A percentile compares a stretch with the other conserved stretches of the same genome.
These are phyloP conservation scores for Thermoascus crustaceus DNA, from an alignment of 2,329 filamentous ascomycete species.

Conservation along the genomic window DNA sequence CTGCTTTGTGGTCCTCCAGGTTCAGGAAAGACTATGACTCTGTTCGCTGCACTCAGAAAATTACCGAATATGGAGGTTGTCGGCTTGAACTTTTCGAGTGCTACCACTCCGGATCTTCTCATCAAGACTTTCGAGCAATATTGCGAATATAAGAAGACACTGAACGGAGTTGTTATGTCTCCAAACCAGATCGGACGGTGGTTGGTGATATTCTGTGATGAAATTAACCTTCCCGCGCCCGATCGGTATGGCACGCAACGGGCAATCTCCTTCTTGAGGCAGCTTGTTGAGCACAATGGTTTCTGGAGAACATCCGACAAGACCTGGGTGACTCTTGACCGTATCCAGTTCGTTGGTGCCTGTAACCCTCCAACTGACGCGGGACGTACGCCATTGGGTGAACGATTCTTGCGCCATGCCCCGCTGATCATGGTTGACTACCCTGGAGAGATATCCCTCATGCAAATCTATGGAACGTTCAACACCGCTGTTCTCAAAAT, in stretches of 20 bases:
- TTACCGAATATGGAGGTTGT: constrained; percentile 98
- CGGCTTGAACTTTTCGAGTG: constrained; percentile 97
- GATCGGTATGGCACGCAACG: constrained; percentile 97
- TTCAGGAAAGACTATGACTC: constrained; percentile 99
- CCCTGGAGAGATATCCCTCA: constrained; percentile 85
- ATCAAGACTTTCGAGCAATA: constrained; percentile 99
- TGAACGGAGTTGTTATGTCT: constrained; percentile 91
- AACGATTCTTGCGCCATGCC: constrained; percentile 88
- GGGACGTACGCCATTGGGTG: constrained; percentile 86
- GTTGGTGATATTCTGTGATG: constrained; percentile 98
- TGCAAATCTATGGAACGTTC: constrained; percentile 98
- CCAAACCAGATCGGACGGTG: constrained; percentile 95
- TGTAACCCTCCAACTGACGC: constrained; percentile 98
- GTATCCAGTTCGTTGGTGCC: constrained; percentile 97
- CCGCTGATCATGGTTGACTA: constrained; percentile 99
- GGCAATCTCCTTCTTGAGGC: constrained; percentile 92
- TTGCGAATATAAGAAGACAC: constrained; percentile 98
- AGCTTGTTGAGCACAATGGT: constrained; percentile 96
- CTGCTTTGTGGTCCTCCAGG: constrained; percentile 94
- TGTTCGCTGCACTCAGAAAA: constrained; percentile 95
- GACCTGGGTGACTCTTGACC: constrained; percentile 93
- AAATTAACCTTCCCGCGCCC: constrained; percentile 96
- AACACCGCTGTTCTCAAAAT: constrained; percentile 95
- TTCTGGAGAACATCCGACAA: constrained; percentile 99
- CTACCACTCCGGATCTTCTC: constrained; percentile 91